These are phyloP conservation scores for Fusarium oxysporum DNA, from an alignment of 2,329 filamentous ascomycete species.

Conservation along the genomic window DNA sequence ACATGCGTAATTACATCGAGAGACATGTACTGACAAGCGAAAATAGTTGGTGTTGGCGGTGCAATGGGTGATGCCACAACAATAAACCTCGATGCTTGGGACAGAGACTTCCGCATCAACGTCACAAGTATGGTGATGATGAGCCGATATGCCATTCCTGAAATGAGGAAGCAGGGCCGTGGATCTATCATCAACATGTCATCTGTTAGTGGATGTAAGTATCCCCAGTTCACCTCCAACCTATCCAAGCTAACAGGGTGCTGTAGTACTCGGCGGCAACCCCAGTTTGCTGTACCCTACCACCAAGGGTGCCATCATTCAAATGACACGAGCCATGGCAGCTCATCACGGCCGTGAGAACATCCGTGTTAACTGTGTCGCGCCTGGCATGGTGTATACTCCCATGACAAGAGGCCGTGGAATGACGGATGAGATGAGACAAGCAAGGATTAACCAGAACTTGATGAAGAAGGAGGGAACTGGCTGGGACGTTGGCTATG, in stretches of 20 bases:
- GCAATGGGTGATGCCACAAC: conserved; percentile 4
- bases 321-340: conserved; percentile 12
- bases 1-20: neutral
- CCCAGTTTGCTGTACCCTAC: conserved; percentile 4
- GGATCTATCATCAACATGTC: conserved; percentile 12
- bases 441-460: conserved; percentile 13
- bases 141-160: conserved; percentile 4
- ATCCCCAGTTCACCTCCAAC: neutral
- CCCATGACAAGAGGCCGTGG: conserved; percentile 9
- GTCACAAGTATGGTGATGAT: conserved; percentile 17
- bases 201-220: conserved; percentile 3
- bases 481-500: conserved; percentile 9
- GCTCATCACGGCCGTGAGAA: conserved; percentile 4
- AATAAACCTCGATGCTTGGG: conserved; percentile 11
- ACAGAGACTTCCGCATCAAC: conserved; percentile 9
- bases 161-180: conserved; percentile 9
- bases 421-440: conserved; percentile 15
- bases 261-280: conserved; percentile 6
- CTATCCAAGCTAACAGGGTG: neutral
- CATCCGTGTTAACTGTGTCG: conserved; percentile 8
- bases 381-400: conserved; percentile 8
- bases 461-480: conserved; percentile 16
- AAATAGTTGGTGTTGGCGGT: neutral
- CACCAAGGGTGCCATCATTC: conserved; percentile 9
- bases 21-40: neutral